Evolutionary conservation across 208 protist species (phyloP).

Genomic region (Acanthamoeba sp.): DNA sequence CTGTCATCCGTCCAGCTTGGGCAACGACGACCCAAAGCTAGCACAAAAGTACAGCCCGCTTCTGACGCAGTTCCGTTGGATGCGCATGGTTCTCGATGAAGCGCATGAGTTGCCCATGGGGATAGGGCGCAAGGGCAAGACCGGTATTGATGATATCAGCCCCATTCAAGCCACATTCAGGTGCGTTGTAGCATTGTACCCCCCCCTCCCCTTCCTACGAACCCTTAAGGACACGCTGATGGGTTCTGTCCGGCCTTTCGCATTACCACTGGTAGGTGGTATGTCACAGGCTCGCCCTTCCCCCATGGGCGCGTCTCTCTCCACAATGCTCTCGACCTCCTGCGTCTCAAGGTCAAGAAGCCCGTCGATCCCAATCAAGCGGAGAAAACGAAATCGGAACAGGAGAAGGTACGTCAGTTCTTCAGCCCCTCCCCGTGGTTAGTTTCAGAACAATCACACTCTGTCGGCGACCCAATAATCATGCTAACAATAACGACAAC

Average conservation of each 20-base stretch:
- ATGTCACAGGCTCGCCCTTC: constrained; percentile 60
- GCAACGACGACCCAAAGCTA: constrained; percentile 47
- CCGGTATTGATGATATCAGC: constrained; percentile 44
- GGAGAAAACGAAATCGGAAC: not conserved
- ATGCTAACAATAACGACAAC: too few relatives aligned
- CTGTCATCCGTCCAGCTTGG: not conserved
- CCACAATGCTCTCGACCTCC: constrained; percentile 5
- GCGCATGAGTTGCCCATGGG: constrained; percentile 59
- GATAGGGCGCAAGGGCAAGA: constrained; percentile 38
- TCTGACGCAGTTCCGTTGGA: constrained; percentile 44
- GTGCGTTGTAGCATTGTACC: not conserved
- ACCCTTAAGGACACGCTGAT: too few relatives aligned
- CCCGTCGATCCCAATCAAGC: not conserved
- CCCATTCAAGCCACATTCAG: constrained; percentile 46
- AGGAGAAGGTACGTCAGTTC: not conserved
- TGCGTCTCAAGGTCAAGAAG: constrained; percentile 22
- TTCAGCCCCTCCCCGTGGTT: too few relatives aligned
- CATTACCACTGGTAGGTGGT: constrained; percentile 42
- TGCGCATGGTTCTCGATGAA: constrained; percentile 60
- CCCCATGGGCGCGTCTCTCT: constrained; percentile 33
- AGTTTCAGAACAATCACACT: not conserved
- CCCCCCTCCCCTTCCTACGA: not conserved
- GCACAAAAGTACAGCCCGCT: not conserved
- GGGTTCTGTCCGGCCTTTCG: too few relatives aligned
- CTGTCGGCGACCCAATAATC: not conserved